Evolutionary conservation across 805 yeast species (phyloP), one percentile per base, ranked within the genome.

Genomic region (Starmerella riodocensis): DNA sequence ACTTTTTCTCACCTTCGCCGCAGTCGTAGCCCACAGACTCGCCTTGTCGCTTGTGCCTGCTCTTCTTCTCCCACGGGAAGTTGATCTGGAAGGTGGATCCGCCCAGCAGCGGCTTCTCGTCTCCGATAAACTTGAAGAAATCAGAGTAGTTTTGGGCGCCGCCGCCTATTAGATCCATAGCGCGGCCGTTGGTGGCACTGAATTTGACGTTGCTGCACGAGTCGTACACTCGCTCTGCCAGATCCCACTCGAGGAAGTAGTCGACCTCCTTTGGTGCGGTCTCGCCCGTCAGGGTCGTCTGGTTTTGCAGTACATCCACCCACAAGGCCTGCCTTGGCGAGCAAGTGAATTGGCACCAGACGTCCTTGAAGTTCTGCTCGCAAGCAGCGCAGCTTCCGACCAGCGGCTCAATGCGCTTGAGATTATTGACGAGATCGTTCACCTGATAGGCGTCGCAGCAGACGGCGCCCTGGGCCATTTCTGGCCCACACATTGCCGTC

Each of bases 151-250:
- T 72, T 39, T 66, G 69, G 2, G 97, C 96, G 1, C 97, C 97
- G n/a, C 98, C 98, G 6, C 98, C 98, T 30, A 88, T 77, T 29
- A 88, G 66, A 55, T 88, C 97, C 96, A 88, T 85, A 8, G 95
- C 97, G 52, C 71, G 82, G 2, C 96, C 95, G 58, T 86, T 88
- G 2, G 96, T 85, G 6, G 95, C 94, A 3, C 88, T 75, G 57
- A 91, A 86, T 60, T 88, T 85, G 56, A 88, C 78, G 46, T 77
- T 74, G 50, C 80, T 80, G 62, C 98, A 88, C 1, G 94, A 82
- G 41, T 85, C 79, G 55, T 64, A 88, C 52, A 88, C 74, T 1
- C 53, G 63, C 0, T 65, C 52, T 0, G 94, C 94, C 64, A 74
- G 73, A 1, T 52, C 52, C 1, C 71, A 65, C 42, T 71, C 73